Evolutionary conservation across 805 yeast species (phyloP), one percentile per base, ranked within the genome.

Genomic region (Ogataea pignaliae): DNA sequence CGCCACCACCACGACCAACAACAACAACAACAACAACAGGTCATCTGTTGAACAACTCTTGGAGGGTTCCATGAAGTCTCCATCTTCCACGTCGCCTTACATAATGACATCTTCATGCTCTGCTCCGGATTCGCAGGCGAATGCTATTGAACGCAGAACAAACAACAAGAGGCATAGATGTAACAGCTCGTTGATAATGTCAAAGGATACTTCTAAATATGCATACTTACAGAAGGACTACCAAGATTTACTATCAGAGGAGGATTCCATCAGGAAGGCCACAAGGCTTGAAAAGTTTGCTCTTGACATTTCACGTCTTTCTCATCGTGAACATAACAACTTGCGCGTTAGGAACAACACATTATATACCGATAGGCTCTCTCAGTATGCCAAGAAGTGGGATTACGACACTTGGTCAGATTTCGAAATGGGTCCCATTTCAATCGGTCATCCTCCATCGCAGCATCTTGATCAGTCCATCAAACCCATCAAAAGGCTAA

Each of bases 401-500:
- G 56, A 71, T 48, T 76, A 76, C 51, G 64, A 68, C 17, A 63
- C 61, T 1, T 69, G 76, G 60, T 53, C 57, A 37, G 60, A 60
- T 36, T 54, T 64, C 40, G 66, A 62, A 29, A 56, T 57, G 51
- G 55, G 60, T 15, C 56, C 56, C 3, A 36, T 52, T n/a, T 52
- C 56, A 12, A 16, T 52, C 35, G 43, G 49, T 48, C 37, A 50
- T 13, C 56, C 55, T 8, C 49, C 45, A 14, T 54, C 63, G 11
- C 45, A 49, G 18, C 42, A 50, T 31, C 43, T 62, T 21, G 66
- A 62, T 39, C 46, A 54, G 9, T 53, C 52, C 30, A 56, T 61
- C 34, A 64, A 70, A 26, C 77, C 78, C 18, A 73, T 70, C 49
- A 71, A 72, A 43, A 64, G 66, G 42, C 66, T 82, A 28, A 88